These are phyloP conservation scores for Rehmannia glutinosa DNA, from an alignment of 257 asterid genomes.

Conservation along the genomic window DNA sequence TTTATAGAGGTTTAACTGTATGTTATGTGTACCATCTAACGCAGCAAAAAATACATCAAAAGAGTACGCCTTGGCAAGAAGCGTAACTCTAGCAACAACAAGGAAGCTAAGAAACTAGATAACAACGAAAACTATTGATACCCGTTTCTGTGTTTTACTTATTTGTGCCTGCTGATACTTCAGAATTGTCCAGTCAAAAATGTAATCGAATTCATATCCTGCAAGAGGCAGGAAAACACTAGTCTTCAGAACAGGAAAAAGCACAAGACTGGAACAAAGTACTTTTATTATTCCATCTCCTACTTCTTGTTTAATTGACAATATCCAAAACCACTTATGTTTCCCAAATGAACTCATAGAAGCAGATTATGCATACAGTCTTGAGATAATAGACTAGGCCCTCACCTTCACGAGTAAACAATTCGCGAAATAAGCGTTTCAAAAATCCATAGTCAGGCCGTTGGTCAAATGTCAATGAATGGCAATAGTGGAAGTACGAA, in stretches of 20 bases:
- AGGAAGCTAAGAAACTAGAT: conserved; percentile 11
- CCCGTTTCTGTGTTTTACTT: conserved; percentile 77
- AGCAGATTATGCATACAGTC: not conserved
- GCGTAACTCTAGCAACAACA: not conserved
- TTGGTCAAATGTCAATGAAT: conserved; percentile 89
- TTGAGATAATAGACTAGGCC: too few species aligned
- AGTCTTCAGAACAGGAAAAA: conserved; percentile 11
- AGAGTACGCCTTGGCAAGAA: not conserved
- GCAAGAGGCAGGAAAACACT: conserved; percentile 27
- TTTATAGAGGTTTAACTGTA: too few species aligned
- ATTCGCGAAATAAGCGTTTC: conserved; percentile 87
- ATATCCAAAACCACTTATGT: not conserved
- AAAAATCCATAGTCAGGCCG: conserved; percentile 94
- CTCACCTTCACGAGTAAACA: conserved; percentile 90
- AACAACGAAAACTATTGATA: conserved; percentile 27
- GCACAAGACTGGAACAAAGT: not conserved
- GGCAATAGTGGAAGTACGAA: conserved; percentile 92
- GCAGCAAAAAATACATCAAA: not conserved
- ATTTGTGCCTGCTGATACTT: conserved; percentile 93
- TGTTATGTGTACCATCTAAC: not conserved
- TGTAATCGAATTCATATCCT: conserved; percentile 88
- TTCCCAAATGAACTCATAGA: conserved; percentile 3
- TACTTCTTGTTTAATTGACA: conserved; percentile 4
- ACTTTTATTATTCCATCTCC: not conserved
- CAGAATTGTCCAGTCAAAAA: conserved; percentile 96